A percentile compares a stretch with the other conserved stretches of the same genome.
These are phyloP conservation scores for Astragalus glycyphyllos DNA, from an alignment of 306 rosid species.

Conservation along the genomic window DNA sequence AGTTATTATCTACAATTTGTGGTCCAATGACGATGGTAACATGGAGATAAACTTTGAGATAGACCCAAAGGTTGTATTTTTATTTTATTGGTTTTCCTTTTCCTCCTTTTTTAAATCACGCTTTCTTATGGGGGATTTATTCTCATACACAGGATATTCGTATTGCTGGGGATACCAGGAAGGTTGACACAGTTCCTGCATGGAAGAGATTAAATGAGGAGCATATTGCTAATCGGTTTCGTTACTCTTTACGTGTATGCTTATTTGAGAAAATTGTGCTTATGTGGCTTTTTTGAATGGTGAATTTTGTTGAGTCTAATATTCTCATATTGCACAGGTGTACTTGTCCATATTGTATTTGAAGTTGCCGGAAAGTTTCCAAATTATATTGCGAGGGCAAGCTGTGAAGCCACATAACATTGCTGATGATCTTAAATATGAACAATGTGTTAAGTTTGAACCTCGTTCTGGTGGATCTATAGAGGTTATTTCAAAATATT, in stretches of 20 bases:
- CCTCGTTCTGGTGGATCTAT: constrained; percentile 65
- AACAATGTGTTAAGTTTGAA: constrained; percentile 66
- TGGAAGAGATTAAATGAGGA: constrained; percentile 62
- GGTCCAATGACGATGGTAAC: constrained; percentile 72
- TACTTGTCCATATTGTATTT: constrained; percentile 93
- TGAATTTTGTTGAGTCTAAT: constrained; percentile 39
- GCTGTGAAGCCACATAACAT: constrained; percentile 74
- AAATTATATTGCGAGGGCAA: constrained; percentile 73
- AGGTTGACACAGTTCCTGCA: constrained; percentile 35
- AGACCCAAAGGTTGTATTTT: constrained; percentile 67
- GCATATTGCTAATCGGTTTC: constrained; percentile 76
- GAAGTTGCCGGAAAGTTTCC: constrained; percentile 65
- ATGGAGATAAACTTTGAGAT: constrained; percentile 75
- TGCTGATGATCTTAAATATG: constrained; percentile 76
- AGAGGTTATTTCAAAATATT: constrained; percentile 61
- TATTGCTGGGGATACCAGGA: constrained; percentile 65
- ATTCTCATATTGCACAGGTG: constrained; percentile 57
- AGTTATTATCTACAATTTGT: constrained; percentile 84
- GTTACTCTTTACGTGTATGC: constrained; percentile 84
- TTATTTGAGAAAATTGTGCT: constrained; percentile 26
- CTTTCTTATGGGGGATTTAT: constrained; percentile 25
- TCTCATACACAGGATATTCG: constrained; percentile 73
- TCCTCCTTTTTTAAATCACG: constrained; percentile 1
- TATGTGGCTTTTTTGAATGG: constrained; percentile 12
- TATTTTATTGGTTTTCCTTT: constrained; percentile 17